Percentiles rank a stretch among this genome's conserved stretches.
These are phyloP conservation scores for Colletotrichum incanum DNA, from an alignment of 2,329 filamentous ascomycete genomes.

Conservation along the genomic window DNA sequence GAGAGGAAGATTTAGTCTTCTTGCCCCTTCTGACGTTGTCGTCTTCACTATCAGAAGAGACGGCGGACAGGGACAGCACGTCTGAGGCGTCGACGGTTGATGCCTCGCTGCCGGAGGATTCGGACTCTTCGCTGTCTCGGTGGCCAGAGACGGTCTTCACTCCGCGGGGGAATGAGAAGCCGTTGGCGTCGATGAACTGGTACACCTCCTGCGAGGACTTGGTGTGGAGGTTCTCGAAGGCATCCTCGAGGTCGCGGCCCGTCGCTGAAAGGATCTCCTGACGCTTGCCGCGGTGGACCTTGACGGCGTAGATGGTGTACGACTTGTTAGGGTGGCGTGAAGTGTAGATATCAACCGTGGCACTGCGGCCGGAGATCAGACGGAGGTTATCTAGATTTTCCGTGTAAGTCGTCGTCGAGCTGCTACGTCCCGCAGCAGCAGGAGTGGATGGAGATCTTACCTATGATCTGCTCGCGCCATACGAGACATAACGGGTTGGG, in stretches of 20 bases:
- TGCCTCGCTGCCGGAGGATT: slow-evolving; percentile 33
- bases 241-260: slow-evolving; percentile 49
- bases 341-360: slow-evolving; percentile 34
- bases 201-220: slow-evolving; percentile 56
- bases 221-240: slow-evolving; percentile 55
- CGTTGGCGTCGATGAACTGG: slow-evolving; percentile 51
- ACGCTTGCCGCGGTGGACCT: slow-evolving; percentile 86
- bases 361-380: slow-evolving; percentile 36
- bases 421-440: neutral
- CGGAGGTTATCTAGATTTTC: slow-evolving; percentile 29
- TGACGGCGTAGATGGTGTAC: slow-evolving; percentile 77
- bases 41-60: slow-evolving; percentile 33
- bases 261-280: slow-evolving; percentile 54
- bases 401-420: slow-evolving; percentile 6
- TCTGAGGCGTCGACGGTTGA: slow-evolving; percentile 32
- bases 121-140: slow-evolving; percentile 19
- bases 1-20: slow-evolving; percentile 23
- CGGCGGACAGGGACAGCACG: slow-evolving; percentile 27
- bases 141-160: slow-evolving; percentile 15
- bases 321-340: slow-evolving; percentile 35
- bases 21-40: slow-evolving; percentile 11
- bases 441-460: neutral
- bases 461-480: slow-evolving; percentile 41
- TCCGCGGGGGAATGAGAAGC: slow-evolving; percentile 49
- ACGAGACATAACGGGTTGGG: slow-evolving; percentile 34